Evolutionary conservation across 2,329 filamentous ascomycete genomes (phyloP), one percentile per base, ranked within the genome.

Genomic region (Colletotrichum theobromicola): DNA sequence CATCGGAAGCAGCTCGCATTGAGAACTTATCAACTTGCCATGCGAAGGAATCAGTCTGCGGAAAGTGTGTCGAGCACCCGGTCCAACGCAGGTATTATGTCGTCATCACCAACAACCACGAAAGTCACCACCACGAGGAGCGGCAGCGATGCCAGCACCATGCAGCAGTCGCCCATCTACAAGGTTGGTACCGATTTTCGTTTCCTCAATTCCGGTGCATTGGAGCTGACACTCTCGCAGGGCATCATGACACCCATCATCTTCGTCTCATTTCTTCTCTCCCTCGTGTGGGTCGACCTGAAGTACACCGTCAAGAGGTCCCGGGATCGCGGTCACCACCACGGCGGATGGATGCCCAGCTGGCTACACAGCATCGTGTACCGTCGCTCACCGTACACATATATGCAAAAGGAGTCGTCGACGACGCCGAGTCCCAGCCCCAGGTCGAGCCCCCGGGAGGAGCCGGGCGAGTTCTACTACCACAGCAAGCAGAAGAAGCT

Each of bases 211-310:
- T n/a, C n/a, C n/a, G n/a, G n/a, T n/a, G 32, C 24, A 12, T 24
- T 15, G 24, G 16, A 37, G 46, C 57, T 67, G 46, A 67, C 72
- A 58, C 7, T 5, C 10, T 9, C 6, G 8, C 72, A 89, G 87
- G 69, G 86, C 24, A 77, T 94, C 77, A 86, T 93, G 83, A 93
- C 91, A 0, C 92, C 93, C 9, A 77, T 94, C 75, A 87, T 91
- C 76, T 90, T 94, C 80, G 85, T 91, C 65, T 89, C 91, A 26
- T 94, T 94, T 83, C 81, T 94, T 55, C 60, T 94, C 76, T 94
- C 92, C 3, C 88, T 94, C 60, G 87, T 88, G 80, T 82, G 93
- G 66, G 88, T 94, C 57, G 92, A 94, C 83, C 84, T 88, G 65
- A 87, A 87, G 72, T 85, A 91, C 87, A 83, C 90, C 78, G 79